Percentiles rank a stretch among this genome's conserved stretches.
These are phyloP conservation scores for Verbascum thapsus DNA, from an alignment of 257 asterid species.

Conservation along the genomic window DNA sequence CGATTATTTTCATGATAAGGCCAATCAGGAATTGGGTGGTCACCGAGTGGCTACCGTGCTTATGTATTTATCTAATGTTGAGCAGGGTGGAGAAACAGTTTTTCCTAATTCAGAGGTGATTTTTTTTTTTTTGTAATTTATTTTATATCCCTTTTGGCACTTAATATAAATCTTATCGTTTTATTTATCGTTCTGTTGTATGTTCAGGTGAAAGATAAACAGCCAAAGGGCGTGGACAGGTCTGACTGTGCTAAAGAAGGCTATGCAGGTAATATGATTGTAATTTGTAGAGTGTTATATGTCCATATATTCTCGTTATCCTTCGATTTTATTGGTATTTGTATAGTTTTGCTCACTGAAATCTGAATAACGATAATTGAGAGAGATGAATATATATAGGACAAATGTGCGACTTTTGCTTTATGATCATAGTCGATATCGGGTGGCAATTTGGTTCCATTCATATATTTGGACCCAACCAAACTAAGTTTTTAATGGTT, in stretches of 20 bases:
- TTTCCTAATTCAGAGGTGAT: constrained; percentile 73
- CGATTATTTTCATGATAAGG: constrained; percentile 73
- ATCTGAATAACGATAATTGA: too few relatives aligned
- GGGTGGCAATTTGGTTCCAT: too few relatives aligned
- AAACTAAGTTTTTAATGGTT: too few relatives aligned
- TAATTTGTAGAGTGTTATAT: too few relatives aligned
- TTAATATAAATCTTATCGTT: background rate
- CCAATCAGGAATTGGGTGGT: constrained; percentile 78
- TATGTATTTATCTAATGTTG: constrained; percentile 75
- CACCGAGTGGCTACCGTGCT: constrained; percentile 92
- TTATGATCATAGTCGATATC: too few relatives aligned
- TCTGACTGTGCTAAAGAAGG: constrained; percentile 89
- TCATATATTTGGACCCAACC: too few relatives aligned
- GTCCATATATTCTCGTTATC: too few relatives aligned
- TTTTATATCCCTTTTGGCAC: background rate
- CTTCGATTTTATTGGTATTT: too few relatives aligned
- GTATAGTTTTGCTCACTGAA: too few relatives aligned
- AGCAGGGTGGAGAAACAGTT: constrained; percentile 84
- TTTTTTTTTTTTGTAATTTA: background rate
- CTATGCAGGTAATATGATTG: constrained; percentile 59
- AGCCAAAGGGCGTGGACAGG: constrained; percentile 69
- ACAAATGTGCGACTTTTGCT: too few relatives aligned
- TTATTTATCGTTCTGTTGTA: background rate
- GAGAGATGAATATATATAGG: too few relatives aligned
- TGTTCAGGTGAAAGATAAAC: constrained; percentile 50